Conservation (phyloP, 2,329 filamentous ascomycete species). For the Fusarium citri region DNA sequence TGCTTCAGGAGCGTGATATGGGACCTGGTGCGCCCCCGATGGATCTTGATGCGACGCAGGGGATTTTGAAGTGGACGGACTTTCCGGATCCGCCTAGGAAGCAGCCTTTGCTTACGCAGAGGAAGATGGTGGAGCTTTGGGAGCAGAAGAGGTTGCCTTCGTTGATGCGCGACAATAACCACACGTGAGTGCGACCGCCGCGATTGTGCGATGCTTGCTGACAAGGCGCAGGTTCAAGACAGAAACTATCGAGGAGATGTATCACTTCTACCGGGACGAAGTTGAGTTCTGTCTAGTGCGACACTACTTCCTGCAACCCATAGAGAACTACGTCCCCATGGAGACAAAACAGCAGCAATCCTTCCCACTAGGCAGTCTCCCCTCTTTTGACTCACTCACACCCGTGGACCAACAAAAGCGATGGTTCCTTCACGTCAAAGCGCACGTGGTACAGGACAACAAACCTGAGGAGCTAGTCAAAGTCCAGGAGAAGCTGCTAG, state of each 20-base stretch:
- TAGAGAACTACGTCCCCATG: conserved; percentile 51
- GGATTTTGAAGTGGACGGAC: conserved; percentile 68
- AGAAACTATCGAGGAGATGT: conserved; percentile 65
- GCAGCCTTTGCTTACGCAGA: conserved; percentile 60
- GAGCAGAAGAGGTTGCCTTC: conserved; percentile 61
- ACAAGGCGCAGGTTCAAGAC: conserved; percentile 58
- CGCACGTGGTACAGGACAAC: conserved; percentile 66
- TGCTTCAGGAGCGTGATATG: conserved; percentile 62
- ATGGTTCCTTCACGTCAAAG: conserved; percentile 68
- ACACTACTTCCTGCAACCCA: conserved; percentile 56
- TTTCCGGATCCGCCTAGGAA: conserved; percentile 67
- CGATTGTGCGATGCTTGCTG: background rate
- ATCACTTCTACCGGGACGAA: conserved; percentile 65
- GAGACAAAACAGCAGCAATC: conserved; percentile 35
- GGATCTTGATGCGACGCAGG: conserved; percentile 58
- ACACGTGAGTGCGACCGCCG: conserved; percentile 56
- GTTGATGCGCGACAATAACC: conserved; percentile 63
- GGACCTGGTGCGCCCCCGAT: conserved; percentile 49
- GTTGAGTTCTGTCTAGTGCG: conserved; percentile 65
- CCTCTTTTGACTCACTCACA: conserved; percentile 60
- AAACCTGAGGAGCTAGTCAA: conserved; percentile 68
- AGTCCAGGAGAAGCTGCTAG: conserved; percentile 63
- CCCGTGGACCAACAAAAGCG: conserved; percentile 61
- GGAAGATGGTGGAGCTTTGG: conserved; percentile 68
- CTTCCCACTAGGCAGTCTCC: conserved; percentile 50